Evolutionary conservation across 768 basidiomycete species (phyloP).

Genomic region (Leccinum fibrillosum): DNA sequence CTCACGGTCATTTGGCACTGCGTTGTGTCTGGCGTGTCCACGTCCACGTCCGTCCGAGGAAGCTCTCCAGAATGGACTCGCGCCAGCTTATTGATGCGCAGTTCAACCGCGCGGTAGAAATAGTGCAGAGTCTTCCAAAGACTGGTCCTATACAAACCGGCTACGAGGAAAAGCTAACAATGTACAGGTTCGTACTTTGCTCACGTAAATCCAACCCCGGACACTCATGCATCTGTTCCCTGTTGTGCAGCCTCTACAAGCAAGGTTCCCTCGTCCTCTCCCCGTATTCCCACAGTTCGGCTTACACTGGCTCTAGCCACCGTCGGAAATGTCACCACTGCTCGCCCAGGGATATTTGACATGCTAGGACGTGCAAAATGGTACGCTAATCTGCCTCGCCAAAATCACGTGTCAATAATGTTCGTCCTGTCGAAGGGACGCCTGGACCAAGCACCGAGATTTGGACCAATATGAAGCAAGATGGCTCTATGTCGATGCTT

Average conservation of each 20-base stretch:
- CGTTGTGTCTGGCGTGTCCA: not conserved
- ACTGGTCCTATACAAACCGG: slow-evolving; percentile 93
- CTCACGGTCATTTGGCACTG: not conserved
- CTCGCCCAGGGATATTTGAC: slow-evolving; percentile 85
- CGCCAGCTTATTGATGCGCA: slow-evolving; percentile 72
- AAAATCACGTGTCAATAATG: slow-evolving; percentile 22
- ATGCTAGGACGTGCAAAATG: slow-evolving; percentile 93
- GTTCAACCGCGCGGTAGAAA: slow-evolving; percentile 92
- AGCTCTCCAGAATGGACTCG: slow-evolving; percentile 47
- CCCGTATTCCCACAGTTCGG: not conserved
- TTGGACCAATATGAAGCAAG: slow-evolving; percentile 78
- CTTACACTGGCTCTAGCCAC: slow-evolving; percentile 55
- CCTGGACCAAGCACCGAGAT: slow-evolving; percentile 92
- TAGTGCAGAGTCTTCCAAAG: slow-evolving; percentile 89
- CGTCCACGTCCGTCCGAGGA: not conserved
- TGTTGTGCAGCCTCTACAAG: slow-evolving; percentile 74
- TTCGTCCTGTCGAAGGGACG: slow-evolving; percentile 58
- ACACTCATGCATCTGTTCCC: slow-evolving; percentile 7
- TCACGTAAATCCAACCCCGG: not conserved
- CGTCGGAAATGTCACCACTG: slow-evolving; percentile 76
- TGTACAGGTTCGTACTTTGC: slow-evolving; percentile 69
- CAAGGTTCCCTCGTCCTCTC: slow-evolving; percentile 57
- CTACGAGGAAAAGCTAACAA: slow-evolving; percentile 91
- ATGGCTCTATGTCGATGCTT: slow-evolving; percentile 83
- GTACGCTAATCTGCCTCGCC: slow-evolving; percentile 38